Evolutionary conservation across 2,329 filamentous ascomycete species (phyloP).

Genomic region (Rutstroemia sp.): DNA sequence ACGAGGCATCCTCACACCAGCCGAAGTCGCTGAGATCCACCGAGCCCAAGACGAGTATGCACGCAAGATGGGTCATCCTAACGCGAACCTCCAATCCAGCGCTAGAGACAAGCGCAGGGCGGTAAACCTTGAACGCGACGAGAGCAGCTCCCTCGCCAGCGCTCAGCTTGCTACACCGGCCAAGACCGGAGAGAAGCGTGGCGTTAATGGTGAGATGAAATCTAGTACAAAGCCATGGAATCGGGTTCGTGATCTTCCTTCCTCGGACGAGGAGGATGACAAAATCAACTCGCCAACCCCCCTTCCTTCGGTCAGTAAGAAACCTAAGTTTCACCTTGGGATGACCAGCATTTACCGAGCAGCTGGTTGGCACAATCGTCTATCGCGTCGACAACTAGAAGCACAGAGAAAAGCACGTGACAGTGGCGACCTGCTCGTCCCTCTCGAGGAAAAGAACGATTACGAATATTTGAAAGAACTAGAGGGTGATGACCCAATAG

Average conservation of each 20-base stretch:
- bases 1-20: background rate
- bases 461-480: background rate
- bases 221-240: background rate
- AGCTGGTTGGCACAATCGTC: background rate
- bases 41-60: constrained; percentile 3
- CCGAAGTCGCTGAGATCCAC: background rate
- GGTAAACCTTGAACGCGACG: background rate
- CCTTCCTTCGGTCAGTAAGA: background rate
- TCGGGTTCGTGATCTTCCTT: background rate
- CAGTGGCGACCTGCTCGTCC: background rate
- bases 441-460: background rate
- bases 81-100: background rate
- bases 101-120: background rate
- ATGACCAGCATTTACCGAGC: background rate
- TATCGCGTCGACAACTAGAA: background rate
- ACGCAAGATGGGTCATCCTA: background rate
- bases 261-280: background rate
- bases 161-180: background rate
- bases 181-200: constrained; percentile 1
- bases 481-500: background rate
- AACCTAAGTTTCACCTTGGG: too few species aligned
- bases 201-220: background rate
- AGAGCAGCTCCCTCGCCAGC: background rate
- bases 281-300: background rate
- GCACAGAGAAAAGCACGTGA: background rate